These are phyloP conservation scores for Leccinum disarticulatum DNA, from an alignment of 768 basidiomycete genomes.

Conservation along the genomic window DNA sequence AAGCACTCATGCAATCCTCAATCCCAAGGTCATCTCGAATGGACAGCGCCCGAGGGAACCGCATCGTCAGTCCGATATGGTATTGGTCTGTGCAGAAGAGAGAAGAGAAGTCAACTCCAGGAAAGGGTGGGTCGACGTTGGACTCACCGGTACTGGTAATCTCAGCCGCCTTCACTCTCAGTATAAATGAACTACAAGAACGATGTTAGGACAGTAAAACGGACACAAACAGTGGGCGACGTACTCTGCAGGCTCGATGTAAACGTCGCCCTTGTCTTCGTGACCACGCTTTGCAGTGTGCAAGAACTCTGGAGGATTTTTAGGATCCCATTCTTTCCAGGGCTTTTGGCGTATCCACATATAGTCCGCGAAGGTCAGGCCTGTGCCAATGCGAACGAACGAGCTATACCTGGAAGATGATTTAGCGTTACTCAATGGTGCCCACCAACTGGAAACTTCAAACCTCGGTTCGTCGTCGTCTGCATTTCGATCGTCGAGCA, in stretches of 20 bases:
- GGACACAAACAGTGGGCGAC: conserved; percentile 12
- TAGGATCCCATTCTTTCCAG: conserved; percentile 80
- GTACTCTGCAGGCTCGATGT: conserved; percentile 87
- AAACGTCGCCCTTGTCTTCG: conserved; percentile 88
- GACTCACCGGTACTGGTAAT: conserved; percentile 68
- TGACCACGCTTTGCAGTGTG: conserved; percentile 56
- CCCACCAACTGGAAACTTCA: conserved; percentile 10
- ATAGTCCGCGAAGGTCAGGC: conserved; percentile 84
- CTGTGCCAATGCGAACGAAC: conserved; percentile 90
- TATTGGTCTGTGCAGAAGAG: conserved; percentile 60
- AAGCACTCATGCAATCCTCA: conserved; percentile 71
- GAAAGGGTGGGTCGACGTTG: conserved; percentile 4
- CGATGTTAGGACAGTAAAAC: conserved; percentile 1
- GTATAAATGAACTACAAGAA: conserved; percentile 76
- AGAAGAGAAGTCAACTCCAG: not conserved
- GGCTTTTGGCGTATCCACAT: conserved; percentile 78
- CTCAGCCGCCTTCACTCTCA: conserved; percentile 93
- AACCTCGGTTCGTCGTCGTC: conserved; percentile 63
- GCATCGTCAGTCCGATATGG: conserved; percentile 84
- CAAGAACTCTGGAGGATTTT: conserved; percentile 69
- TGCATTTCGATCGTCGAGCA: conserved; percentile 68
- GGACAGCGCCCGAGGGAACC: conserved; percentile 83
- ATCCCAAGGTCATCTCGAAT: conserved; percentile 78
- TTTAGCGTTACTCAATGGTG: not conserved
- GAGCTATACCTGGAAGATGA: conserved; percentile 63